Evolutionary conservation across 805 yeast genomes (phyloP).

Genomic region (Grigorovia yakushimaensis): DNA sequence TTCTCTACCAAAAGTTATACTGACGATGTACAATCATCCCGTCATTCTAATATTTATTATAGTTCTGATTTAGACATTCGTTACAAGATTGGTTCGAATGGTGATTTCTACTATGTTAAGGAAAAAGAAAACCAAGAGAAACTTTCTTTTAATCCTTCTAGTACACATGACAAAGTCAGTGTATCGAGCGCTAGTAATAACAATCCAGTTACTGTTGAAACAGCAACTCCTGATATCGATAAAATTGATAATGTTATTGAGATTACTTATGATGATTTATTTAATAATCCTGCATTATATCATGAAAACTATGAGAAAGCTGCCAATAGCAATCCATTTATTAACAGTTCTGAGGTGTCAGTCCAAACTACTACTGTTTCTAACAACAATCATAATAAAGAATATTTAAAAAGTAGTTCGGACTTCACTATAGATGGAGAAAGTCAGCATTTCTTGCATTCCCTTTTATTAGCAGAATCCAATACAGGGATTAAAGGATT

Average conservation of each 20-base stretch:
- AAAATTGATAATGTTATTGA: neutral
- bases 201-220: neutral
- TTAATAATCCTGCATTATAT: neutral
- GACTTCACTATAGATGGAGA: neutral
- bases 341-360: neutral
- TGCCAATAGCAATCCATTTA: neutral
- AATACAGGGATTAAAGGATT: neutral
- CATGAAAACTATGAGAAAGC: neutral
- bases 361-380: neutral
- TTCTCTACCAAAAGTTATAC: slow-evolving; percentile 1
- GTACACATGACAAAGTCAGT: neutral
- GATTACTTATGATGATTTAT: neutral
- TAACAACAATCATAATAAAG: neutral
- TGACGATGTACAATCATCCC: slow-evolving; percentile 4
- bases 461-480: neutral
- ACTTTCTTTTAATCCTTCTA: neutral
- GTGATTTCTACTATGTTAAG: slow-evolving; percentile 20
- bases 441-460: neutral
- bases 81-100: slow-evolving; percentile 18
- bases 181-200: neutral
- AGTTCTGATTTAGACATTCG: slow-evolving; percentile 15
- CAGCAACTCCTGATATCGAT: neutral
- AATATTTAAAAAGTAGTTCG: neutral
- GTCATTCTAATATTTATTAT: slow-evolving; percentile 10
- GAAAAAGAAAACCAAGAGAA: neutral